Evolutionary conservation across 352 stramenopile species (phyloP).

Genomic region (Phytophthora pistaciae): DNA sequence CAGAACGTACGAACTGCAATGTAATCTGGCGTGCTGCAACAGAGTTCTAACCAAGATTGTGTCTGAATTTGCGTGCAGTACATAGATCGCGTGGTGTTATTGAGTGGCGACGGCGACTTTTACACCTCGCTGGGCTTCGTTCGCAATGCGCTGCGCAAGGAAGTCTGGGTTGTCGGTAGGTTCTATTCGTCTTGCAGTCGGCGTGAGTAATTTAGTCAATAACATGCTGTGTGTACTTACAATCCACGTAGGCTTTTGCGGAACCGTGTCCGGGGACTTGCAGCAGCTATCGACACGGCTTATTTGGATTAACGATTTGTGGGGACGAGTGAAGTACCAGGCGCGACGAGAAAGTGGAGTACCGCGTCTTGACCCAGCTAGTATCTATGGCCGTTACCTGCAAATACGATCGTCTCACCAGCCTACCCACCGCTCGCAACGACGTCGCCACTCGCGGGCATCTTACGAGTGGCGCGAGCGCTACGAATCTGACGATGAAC

Average conservation of each 20-base stretch:
- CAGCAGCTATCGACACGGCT: conserved; percentile 68
- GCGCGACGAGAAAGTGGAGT: not conserved
- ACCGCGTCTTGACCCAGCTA: too few relatives aligned
- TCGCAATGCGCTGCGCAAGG: conserved; percentile 66
- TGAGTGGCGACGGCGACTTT: conserved; percentile 73
- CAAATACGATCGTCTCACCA: not conserved
- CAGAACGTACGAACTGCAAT: conserved; percentile 45
- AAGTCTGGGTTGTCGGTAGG: conserved; percentile 78
- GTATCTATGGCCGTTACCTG: too few relatives aligned
- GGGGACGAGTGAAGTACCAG: conserved; percentile 34
- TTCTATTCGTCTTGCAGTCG: not conserved
- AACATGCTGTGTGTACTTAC: too few relatives aligned
- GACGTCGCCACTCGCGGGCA: not conserved
- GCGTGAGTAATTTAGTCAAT: too few relatives aligned
- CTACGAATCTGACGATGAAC: not conserved
- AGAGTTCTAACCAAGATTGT: not conserved
- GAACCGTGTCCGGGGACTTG: conserved; percentile 66
- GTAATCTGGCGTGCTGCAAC: not conserved
- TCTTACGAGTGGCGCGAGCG: not conserved
- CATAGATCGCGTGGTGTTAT: conserved; percentile 5
- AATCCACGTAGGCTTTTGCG: conserved; percentile 45
- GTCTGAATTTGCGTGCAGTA: not conserved
- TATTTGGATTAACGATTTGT: conserved; percentile 71
- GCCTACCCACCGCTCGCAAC: not conserved
- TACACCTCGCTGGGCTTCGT: conserved; percentile 74